These are phyloP conservation scores for Aspergillus clavatus DNA, from an alignment of 2,329 filamentous ascomycete genomes.

Conservation along the genomic window DNA sequence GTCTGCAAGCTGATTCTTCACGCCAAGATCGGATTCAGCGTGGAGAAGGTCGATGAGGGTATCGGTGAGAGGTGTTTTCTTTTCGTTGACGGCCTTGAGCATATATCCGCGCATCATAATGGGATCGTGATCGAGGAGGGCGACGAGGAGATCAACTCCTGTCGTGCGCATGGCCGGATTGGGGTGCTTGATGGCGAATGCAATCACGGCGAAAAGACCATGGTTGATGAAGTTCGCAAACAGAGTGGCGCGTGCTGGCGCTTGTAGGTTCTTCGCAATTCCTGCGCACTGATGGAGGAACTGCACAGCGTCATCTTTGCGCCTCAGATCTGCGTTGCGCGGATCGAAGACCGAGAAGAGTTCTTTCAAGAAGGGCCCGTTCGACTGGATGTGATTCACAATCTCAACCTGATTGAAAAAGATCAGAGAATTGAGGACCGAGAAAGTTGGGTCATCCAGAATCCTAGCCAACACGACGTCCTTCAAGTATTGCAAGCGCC, in stretches of 20 bases:
- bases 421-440: constrained; percentile 92
- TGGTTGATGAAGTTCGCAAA: constrained; percentile 87
- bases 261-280: constrained; percentile 91
- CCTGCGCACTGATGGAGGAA: constrained; percentile 96
- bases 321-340: constrained; percentile 58
- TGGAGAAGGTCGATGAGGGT: constrained; percentile 87
- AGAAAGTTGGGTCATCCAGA: constrained; percentile 95
- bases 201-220: constrained; percentile 83
- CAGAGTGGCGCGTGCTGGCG: constrained; percentile 70
- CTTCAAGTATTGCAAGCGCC: constrained; percentile 92
- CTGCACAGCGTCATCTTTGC: constrained; percentile 88
- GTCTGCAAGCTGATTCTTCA: constrained; percentile 93
- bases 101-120: constrained; percentile 91
- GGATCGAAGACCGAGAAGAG: constrained; percentile 80
- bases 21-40: constrained; percentile 85
- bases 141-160: constrained; percentile 87
- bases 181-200: constrained; percentile 79
- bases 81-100: constrained; percentile 85
- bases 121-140: constrained; percentile 92
- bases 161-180: constrained; percentile 84
- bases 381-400: constrained; percentile 85
- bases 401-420: constrained; percentile 99
- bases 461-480: constrained; percentile 97
- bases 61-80: constrained; percentile 79
- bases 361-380: constrained; percentile 71